Evolutionary conservation across 176 grass and related monocot species (phyloP).

Genomic region (Urochloa ruziziensis): DNA sequence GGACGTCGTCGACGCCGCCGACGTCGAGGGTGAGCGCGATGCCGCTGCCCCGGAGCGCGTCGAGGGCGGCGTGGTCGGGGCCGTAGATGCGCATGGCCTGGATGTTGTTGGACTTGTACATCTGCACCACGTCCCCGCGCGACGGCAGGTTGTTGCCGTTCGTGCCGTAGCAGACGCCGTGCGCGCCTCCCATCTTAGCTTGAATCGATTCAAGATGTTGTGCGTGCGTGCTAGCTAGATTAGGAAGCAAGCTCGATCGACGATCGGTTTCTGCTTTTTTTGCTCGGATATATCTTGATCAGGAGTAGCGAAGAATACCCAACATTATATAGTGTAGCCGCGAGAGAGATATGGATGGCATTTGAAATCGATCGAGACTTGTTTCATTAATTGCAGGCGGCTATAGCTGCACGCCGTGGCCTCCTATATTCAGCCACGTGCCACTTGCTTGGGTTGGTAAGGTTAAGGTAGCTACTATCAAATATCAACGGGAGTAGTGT

Average conservation of each 20-base stretch:
- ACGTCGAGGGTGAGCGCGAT: conserved; percentile 47
- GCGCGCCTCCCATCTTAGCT: conserved; percentile 10
- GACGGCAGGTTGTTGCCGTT: conserved; percentile 47
- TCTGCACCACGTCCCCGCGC: conserved; percentile 41
- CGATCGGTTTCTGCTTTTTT: no score
- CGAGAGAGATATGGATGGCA: neutral
- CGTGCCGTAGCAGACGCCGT: conserved; percentile 64
- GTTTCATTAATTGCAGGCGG: neutral
- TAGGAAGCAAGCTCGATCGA: no score
- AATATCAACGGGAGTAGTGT: no score
- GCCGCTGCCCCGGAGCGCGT: conserved; percentile 40
- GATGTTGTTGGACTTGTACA: conserved; percentile 63
- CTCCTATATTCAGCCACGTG: no score
- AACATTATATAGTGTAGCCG: neutral
- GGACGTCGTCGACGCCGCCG: conserved; percentile 14
- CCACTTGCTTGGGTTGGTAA: neutral
- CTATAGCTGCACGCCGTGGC: neutral
- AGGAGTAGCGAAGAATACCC: neutral
- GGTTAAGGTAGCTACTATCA: no score
- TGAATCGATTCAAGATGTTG: no score
- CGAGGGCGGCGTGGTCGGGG: conserved; percentile 33
- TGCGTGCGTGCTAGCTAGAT: no score
- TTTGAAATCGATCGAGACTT: neutral
- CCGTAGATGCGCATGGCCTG: conserved; percentile 53
- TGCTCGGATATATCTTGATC: no score